Conservation (phyloP, 2,329 filamentous ascomycete species). For the Cryphonectria carpinicola region DNA sequence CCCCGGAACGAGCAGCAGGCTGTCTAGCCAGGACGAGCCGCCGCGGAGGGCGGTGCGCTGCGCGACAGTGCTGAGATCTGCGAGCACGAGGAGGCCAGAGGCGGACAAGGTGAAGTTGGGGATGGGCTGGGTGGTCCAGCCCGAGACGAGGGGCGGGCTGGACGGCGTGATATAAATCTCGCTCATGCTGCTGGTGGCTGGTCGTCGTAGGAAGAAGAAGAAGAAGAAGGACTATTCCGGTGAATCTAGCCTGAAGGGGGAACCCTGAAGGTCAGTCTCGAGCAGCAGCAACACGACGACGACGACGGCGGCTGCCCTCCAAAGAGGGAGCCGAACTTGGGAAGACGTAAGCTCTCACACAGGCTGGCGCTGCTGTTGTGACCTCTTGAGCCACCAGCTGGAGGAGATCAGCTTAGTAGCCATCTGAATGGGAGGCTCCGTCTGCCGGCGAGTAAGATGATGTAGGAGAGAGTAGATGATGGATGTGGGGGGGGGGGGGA, state of each 20-base stretch:
- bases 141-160: conserved; percentile 14
- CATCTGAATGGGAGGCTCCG: not conserved
- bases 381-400: not conserved
- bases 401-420: not conserved
- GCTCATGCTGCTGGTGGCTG: conserved; percentile 1
- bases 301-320: no score
- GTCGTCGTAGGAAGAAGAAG: not conserved
- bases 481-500: no score
- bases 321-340: not conserved
- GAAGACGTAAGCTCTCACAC: not conserved
- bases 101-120: conserved; percentile 36
- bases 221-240: not conserved
- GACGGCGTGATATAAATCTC: not conserved
- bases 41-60: conserved; percentile 60
- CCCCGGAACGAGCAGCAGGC: conserved; percentile 61
- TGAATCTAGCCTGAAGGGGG: not conserved
- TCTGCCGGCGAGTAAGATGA: not conserved
- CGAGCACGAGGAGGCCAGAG: conserved; percentile 47
- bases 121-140: conserved; percentile 51
- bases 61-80: conserved; percentile 60
- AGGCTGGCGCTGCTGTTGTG: not conserved
- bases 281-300: not conserved
- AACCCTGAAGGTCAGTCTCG: not conserved
- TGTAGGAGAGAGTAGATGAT: not conserved
- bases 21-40: conserved; percentile 59